Percentiles rank a stretch among this genome's conserved stretches.
Conservation (phyloP, 768 basidiomycete species). For the Auriscalpium orientale region DNA sequence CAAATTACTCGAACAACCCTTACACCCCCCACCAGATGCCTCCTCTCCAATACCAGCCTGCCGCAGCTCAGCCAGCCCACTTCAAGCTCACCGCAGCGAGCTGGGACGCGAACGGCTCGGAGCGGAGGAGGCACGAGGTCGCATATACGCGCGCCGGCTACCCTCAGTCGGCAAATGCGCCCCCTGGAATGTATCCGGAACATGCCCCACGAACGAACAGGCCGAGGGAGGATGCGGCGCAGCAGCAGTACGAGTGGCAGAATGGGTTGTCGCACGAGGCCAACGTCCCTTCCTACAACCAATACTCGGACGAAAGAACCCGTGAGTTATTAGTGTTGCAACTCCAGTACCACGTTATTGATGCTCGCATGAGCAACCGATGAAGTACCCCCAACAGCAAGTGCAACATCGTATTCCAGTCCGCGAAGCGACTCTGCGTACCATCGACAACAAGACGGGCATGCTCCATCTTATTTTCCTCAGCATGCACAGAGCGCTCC, state of each 20-base stretch:
- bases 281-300: slow-evolving; percentile 30
- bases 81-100: slow-evolving; percentile 58
- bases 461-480: background rate
- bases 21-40: slow-evolving; percentile 13
- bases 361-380: background rate
- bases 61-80: slow-evolving; percentile 14
- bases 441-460: background rate
- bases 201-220: slow-evolving; percentile 10
- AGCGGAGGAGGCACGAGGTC: slow-evolving; percentile 4
- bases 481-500: background rate
- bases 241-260: slow-evolving; percentile 22
- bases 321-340: slow-evolving; percentile 28
- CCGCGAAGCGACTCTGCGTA: background rate
- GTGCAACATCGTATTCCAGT: slow-evolving; percentile 6
- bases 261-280: slow-evolving; percentile 28
- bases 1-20: slow-evolving; percentile 7
- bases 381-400: background rate
- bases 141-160: slow-evolving; percentile 3
- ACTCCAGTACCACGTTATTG: background rate
- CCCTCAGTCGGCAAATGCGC: slow-evolving; percentile 1
- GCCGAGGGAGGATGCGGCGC: slow-evolving; percentile 15
- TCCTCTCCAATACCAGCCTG: slow-evolving; percentile 7
- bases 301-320: slow-evolving; percentile 52
- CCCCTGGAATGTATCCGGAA: slow-evolving; percentile 21
- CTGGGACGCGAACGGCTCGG: slow-evolving; percentile 36